Evolutionary conservation across 2,329 filamentous ascomycete genomes (phyloP), one percentile per base, ranked within the genome.

Genomic region (Calycina herbarum): DNA sequence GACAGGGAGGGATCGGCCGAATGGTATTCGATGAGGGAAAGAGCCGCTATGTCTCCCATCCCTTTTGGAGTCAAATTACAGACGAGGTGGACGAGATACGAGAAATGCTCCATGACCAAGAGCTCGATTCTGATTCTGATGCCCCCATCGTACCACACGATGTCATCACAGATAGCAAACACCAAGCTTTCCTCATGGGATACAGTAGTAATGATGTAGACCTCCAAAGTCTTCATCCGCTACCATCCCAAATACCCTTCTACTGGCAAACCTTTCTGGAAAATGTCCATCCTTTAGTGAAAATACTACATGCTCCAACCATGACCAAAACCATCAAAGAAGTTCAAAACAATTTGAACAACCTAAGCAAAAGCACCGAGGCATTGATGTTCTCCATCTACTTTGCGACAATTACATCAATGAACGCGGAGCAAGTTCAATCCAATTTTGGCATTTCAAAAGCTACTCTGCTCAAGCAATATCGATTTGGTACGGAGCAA

Each of bases 181-280:
- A 92, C 69, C 89, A 93, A 63, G 84, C 85, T 29, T 94, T 92
- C 75, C 81, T 93, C 31, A 85, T 93, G 68, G 89, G 90, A 7
- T 91, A 91, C 75, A 87, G 85, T 67, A 92, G 90, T 1, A 82
- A 85, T n/a, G 86, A 85, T 68, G 87, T 92, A 31, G 85, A 93
- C 70, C 79, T 93, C 69, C 78, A 83, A 20, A 80, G 82, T 54
- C 79, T 90, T 15, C 90, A 92, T 71, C 90, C 90, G 1, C 73
- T 87, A 0, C 83, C 87, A 0, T 86, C 86, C 1, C 87, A 89
- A 68, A 87, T 90, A 59, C 82, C 82, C 0, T 85, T 85, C 59
- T 85, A 92, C 64, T 93, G 90, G 90, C 83, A 87, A 60, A 82
- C 88, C 11, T 93, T 86, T 76, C 84, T 88, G 68, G 88, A 92